These are phyloP conservation scores for Hemisphaericaspora xylanilytica DNA, from an alignment of 1,139 yeast species.

Conservation along the genomic window DNA sequence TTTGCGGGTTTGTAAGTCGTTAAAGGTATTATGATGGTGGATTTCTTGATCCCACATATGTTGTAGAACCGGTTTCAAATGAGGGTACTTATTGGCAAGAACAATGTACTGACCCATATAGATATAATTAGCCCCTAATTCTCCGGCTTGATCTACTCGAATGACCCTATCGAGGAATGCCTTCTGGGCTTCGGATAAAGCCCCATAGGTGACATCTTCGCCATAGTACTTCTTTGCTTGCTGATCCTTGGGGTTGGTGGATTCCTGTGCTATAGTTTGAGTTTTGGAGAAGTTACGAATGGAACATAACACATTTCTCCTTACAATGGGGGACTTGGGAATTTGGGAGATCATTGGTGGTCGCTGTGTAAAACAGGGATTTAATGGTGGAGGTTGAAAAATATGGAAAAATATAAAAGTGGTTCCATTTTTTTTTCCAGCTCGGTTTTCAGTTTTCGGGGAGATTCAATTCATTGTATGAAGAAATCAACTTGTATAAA, in stretches of 20 bases:
- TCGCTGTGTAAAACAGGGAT: not conserved
- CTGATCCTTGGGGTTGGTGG: not conserved
- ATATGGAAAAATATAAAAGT: constrained; percentile 1
- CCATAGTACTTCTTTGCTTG: constrained; percentile 21
- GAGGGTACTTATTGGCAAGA: constrained; percentile 67
- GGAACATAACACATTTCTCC: not conserved
- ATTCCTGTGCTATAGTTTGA: not conserved
- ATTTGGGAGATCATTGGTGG: constrained; percentile 2
- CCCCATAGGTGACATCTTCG: constrained; percentile 30
- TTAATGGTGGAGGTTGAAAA: too few relatives aligned
- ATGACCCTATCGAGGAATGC: constrained; percentile 75
- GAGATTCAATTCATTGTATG: too few relatives aligned
- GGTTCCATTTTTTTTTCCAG: constrained; percentile 1
- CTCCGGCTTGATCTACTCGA: constrained; percentile 98
- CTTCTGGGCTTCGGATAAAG: constrained; percentile 56
- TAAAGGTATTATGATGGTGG: constrained; percentile 84
- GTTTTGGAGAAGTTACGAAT: constrained; percentile 5
- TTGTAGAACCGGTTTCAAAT: constrained; percentile 65
- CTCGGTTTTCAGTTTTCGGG: too few relatives aligned
- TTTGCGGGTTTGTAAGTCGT: constrained; percentile 67
- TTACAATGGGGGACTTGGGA: not conserved
- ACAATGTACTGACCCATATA: constrained; percentile 89
- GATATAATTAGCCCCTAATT: constrained; percentile 93
- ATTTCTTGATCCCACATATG: constrained; percentile 99
- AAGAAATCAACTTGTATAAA: not conserved